These are phyloP conservation scores for Penicillium rolfsii DNA, from an alignment of 2,329 filamentous ascomycete species.

Conservation along the genomic window DNA sequence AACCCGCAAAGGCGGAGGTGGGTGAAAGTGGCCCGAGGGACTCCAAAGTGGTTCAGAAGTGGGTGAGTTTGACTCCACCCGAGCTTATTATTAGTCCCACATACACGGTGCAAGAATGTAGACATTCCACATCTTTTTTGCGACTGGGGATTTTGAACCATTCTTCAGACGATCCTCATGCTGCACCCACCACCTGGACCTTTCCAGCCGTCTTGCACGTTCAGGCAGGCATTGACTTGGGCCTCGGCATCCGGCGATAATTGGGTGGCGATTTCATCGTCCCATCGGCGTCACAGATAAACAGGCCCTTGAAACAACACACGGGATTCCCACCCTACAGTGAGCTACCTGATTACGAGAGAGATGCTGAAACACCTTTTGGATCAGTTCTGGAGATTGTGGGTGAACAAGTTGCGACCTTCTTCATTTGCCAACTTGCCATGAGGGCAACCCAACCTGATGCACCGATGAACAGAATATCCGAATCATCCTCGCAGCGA, in stretches of 20 bases:
- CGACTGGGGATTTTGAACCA: not conserved
- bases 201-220: not conserved
- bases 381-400: not conserved
- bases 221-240: not conserved
- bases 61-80: conserved; percentile 20
- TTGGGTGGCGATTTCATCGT: conserved; percentile 18
- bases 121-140: not conserved
- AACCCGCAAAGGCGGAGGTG: conserved; percentile 8
- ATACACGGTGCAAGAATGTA: not conserved
- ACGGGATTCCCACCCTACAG: not conserved
- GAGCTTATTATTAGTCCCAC: conserved; percentile 24
- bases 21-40: conserved; percentile 15
- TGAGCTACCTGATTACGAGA: not conserved
- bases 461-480: too few species aligned
- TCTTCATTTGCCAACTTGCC: not conserved
- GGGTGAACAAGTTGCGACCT: not conserved
- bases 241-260: conserved; percentile 1
- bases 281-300: conserved; percentile 9
- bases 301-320: conserved; percentile 3
- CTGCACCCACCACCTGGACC: not conserved
- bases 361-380: not conserved
- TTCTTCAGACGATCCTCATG: not conserved
- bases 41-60: conserved; percentile 10
- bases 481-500: too few species aligned
- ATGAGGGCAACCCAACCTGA: not conserved